Base-by-base conservation (phyloP, 495 filamentous ascomycete species). In the Pyronema omphalodes region DNA sequence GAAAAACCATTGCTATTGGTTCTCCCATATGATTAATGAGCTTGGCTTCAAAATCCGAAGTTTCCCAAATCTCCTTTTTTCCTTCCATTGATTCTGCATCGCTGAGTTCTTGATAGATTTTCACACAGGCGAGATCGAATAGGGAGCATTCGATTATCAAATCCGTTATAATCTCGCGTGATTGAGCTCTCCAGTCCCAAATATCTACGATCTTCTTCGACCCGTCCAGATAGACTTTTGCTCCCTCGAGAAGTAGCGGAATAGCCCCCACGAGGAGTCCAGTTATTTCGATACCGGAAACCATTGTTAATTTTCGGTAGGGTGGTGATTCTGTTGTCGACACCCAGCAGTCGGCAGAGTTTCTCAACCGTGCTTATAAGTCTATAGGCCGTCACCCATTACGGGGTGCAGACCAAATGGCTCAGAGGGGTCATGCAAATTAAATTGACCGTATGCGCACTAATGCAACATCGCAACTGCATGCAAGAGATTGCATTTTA, bases 61-160 rank as follows among this genome's bases (percentile, higher is more conserved):
- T 50, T 19, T 11, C n/a, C 62, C 67, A 68, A 18, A 49, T 12
- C 4, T 56, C 34, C 17, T 51, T 50, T 29, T 67, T 52, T 37
- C 68, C 51, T 19, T 41, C n/a, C n/a, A n/a, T n/a, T n/a, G n/a
- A n/a, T n/a, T n/a, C n/a, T n/a, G n/a, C n/a, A n/a, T n/a, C n/a
- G n/a, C 18, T 9, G 34, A 39, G 19, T 14, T 58, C 60, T 7
- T 57, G 44, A 36, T 69, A 58, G 15, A 69, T 52, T 19, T 53
- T 37, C 37, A 59, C 52, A 34, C 65, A 61, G 8, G 66, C 62
- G 15, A 66, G 60, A n/a, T 55, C 46, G 44, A 61, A 67, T n/a
- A 55, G 57, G 18, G 55, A 52, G 7, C 58, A 45, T 43, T 62
- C 55, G 36, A 63, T 54, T n/a, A 23, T 39, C 12, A 58, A 33